Evolutionary conservation across 2,329 filamentous ascomycete species (phyloP).

Genomic region (Epichloe hybrida): DNA sequence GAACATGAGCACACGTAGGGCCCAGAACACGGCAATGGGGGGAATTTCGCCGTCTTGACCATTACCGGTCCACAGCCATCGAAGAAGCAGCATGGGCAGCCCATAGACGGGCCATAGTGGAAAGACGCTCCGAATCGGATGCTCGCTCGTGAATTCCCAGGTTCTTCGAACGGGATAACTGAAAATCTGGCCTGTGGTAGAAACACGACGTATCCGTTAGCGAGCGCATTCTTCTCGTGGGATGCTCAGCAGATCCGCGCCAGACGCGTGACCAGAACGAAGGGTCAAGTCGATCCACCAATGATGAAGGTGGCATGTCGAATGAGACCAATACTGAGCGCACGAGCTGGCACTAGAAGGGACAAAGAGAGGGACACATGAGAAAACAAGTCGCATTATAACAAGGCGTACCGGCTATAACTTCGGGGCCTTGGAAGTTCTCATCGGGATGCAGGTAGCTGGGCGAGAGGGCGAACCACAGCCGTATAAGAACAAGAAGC

Average conservation of each 20-base stretch:
- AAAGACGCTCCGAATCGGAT: conserved; percentile 90
- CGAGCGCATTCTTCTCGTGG: neutral
- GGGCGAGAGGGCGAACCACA: conserved; percentile 87
- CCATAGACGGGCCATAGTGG: conserved; percentile 94
- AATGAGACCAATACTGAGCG: neutral
- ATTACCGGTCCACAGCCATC: conserved; percentile 84
- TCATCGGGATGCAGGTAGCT: conserved; percentile 98
- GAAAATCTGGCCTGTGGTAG: conserved; percentile 66
- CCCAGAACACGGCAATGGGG: conserved; percentile 82
- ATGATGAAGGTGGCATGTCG: neutral
- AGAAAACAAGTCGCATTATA: neutral
- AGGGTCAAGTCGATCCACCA: neutral
- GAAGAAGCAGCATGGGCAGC: conserved; percentile 80
- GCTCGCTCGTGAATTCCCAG: conserved; percentile 86
- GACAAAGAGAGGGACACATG: neutral
- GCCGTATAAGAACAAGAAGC: conserved; percentile 67
- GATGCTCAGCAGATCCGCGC: neutral
- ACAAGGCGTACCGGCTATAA: conserved; percentile 69
- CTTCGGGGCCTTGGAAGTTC: conserved; percentile 96
- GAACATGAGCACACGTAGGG: conserved; percentile 82
- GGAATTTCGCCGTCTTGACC: conserved; percentile 63
- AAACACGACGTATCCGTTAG: neutral
- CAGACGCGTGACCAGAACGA: neutral
- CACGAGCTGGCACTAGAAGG: neutral
- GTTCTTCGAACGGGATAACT: conserved; percentile 79